A percentile compares a stretch with the other conserved stretches of the same genome.
Evolutionary conservation across 345 rosid species (phyloP).

Genomic region (Murraya paniculata): DNA sequence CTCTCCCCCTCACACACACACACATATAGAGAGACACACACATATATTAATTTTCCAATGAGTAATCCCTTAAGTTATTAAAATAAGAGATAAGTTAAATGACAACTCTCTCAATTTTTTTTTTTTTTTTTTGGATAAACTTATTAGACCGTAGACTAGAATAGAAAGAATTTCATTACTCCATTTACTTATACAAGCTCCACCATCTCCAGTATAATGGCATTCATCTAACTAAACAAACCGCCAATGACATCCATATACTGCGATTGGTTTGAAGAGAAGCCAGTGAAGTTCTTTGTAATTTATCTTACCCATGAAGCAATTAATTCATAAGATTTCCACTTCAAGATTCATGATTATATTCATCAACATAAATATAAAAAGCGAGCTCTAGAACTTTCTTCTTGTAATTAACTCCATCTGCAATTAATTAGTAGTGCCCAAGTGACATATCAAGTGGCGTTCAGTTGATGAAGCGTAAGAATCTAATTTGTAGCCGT

Average conservation of each 20-base stretch:
- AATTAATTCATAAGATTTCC: not conserved
- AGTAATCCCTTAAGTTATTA: no score
- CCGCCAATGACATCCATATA: not conserved
- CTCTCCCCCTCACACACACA: no score
- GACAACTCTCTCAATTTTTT: no score
- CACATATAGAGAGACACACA: no score
- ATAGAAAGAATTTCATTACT: not conserved
- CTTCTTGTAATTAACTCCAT: not conserved
- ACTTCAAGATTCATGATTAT: not conserved
- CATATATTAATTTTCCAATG: no score
- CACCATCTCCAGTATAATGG: not conserved
- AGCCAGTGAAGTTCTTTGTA: not conserved
- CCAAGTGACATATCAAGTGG: not conserved
- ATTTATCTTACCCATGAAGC: not conserved
- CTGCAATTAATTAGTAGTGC: not conserved
- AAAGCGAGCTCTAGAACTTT: not conserved
- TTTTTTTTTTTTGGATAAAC: no score
- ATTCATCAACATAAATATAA: not conserved
- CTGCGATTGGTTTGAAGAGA: not conserved
- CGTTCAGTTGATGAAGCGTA: not conserved
- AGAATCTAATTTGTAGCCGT: not conserved
- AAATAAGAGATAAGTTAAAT: no score
- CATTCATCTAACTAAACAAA: not conserved
- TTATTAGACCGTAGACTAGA: not conserved
- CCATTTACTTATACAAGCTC: not conserved